Conservation (phyloP, 306 rosid genomes). For the Ochetophila trinervis region DNA sequence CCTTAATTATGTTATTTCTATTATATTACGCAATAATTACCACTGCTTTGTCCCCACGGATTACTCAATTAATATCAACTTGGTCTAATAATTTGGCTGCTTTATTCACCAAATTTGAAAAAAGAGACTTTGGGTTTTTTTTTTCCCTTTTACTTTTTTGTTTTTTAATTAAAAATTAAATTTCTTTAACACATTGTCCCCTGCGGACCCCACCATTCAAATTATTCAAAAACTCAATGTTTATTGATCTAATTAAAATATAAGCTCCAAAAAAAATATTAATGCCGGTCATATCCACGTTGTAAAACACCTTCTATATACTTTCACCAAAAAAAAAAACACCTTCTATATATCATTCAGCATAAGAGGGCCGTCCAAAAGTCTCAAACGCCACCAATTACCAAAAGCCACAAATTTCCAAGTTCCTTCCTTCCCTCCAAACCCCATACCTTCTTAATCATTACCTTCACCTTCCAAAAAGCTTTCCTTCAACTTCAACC, state of each 20-base stretch:
- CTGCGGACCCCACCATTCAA: background rate
- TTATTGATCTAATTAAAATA: no score
- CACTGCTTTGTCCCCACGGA: conserved; percentile 1
- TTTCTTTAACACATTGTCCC: conserved; percentile 14
- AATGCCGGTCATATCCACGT: no score
- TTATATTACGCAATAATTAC: background rate
- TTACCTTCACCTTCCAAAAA: conserved; percentile 44
- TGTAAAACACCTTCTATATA: background rate
- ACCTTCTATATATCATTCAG: background rate
- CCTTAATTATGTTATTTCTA: background rate
- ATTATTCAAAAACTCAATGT: conserved; percentile 15
- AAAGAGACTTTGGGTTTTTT: background rate
- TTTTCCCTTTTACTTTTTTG: background rate
- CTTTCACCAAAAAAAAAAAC: background rate
- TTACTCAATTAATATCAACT: background rate
- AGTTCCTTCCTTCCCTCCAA: conserved; percentile 26
- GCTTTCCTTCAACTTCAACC: conserved; percentile 27
- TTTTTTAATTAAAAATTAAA: background rate
- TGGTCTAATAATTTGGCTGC: conserved; percentile 28
- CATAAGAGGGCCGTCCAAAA: conserved; percentile 29
- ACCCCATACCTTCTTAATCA: conserved; percentile 20
- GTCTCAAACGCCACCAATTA: conserved; percentile 21
- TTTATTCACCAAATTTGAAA: conserved; percentile 36
- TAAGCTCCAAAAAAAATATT: no score
- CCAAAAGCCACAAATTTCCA: conserved; percentile 39